phyloP scores from a whole-genome alignment of 1,139 yeast species.

The Saccharomyces hybrid region DNA sequence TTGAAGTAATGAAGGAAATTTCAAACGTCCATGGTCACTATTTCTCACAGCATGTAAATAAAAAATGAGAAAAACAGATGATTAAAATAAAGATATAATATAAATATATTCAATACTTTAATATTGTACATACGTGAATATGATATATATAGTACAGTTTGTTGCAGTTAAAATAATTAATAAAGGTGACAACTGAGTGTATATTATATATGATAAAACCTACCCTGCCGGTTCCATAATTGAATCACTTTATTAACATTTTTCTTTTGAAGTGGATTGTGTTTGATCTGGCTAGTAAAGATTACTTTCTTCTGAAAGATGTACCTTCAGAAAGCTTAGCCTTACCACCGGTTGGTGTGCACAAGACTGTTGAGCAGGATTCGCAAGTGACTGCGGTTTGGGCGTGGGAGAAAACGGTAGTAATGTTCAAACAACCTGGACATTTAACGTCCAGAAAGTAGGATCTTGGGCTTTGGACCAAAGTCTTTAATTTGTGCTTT shows the following conservation, averaged over 20 bases:
- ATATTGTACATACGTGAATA: not conserved
- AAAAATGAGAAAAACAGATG: not conserved
- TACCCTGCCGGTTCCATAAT: not conserved
- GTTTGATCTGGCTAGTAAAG: not conserved
- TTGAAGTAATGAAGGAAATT: not conserved
- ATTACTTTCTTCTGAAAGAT: constrained; percentile 97
- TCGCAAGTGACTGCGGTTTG: constrained; percentile 99
- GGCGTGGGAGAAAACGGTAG: constrained; percentile 99
- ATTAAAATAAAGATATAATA: not conserved
- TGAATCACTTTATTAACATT: not conserved
- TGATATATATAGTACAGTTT: constrained; percentile 1
- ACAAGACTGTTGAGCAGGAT: constrained; percentile 94
- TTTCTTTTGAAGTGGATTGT: not conserved
- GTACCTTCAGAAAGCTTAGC: constrained; percentile 98
- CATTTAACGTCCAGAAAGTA: constrained; percentile 99
- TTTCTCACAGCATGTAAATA: not conserved
- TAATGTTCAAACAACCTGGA: constrained; percentile 98
- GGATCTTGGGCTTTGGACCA: constrained; percentile 96
- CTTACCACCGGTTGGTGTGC: constrained; percentile 99
- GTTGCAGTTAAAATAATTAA: not conserved
- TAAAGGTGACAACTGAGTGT: constrained; percentile 1
- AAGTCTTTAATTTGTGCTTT: constrained; percentile 95
- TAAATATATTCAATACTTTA: not conserved
- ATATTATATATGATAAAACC: constrained; percentile 1
- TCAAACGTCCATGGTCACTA: not conserved